A percentile compares a stretch with the other conserved stretches of the same genome.
These are phyloP conservation scores for Pelargonium cotyledonis DNA, from an alignment of 441 rosid genomes.

Conservation along the genomic window DNA sequence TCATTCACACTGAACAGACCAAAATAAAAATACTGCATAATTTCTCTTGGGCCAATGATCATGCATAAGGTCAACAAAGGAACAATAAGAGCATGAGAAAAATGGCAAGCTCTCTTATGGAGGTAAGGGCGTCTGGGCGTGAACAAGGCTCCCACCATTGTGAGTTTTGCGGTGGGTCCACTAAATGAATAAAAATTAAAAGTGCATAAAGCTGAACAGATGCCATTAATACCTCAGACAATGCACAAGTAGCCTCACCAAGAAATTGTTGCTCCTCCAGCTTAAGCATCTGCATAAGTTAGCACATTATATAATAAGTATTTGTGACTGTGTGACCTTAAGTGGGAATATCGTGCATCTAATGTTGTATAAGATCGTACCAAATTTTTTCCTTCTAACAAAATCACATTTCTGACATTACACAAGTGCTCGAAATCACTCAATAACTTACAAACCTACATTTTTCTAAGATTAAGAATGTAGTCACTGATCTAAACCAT, in stretches of 20 bases:
- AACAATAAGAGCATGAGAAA: not conserved
- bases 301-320: slow-evolving; percentile 6
- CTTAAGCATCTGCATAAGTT: slow-evolving; percentile 61
- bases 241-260: slow-evolving; percentile 70
- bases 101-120: not conserved
- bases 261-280: slow-evolving; percentile 89
- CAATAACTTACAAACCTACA: too few relatives aligned
- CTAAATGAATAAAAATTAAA: not conserved
- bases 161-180: not conserved
- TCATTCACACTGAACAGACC: slow-evolving; percentile 4
- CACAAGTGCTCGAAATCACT: slow-evolving; percentile 4
- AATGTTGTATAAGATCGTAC: too few relatives aligned
- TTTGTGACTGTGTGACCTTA: slow-evolving; percentile 15
- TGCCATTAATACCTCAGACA: slow-evolving; percentile 58
- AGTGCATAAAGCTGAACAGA: too few relatives aligned
- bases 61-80: not conserved
- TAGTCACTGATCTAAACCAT: not conserved
- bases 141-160: not conserved
- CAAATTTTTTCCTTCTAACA: too few relatives aligned
- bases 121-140: not conserved
- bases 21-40: not conserved
- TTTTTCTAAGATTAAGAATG: not conserved
- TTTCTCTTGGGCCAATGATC: not conserved
- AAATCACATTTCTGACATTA: too few relatives aligned
- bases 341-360: slow-evolving; percentile 17